These are phyloP conservation scores for Vitellaria paradoxa DNA, from an alignment of 179 eudicot species.

Conservation along the genomic window DNA sequence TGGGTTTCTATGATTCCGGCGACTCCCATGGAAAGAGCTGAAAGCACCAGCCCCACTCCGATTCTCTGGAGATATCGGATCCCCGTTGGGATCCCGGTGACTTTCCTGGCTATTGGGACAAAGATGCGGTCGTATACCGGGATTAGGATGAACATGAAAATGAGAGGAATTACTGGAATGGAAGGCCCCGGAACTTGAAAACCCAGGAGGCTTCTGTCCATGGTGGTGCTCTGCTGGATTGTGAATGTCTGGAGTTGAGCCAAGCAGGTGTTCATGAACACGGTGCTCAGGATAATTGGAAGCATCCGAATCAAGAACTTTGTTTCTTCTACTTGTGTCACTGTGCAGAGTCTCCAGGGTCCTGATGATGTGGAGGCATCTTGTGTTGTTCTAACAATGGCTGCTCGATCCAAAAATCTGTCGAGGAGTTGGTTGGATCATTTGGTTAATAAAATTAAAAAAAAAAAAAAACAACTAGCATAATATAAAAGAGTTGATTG, in stretches of 20 bases:
- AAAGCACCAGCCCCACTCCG: constrained; percentile 68
- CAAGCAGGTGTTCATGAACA: constrained; percentile 74
- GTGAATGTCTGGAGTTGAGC: constrained; percentile 83
- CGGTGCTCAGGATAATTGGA: constrained; percentile 71
- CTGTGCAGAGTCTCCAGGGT: constrained; percentile 54
- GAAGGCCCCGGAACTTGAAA: constrained; percentile 75
- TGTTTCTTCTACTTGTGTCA: constrained; percentile 82
- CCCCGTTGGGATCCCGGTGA: constrained; percentile 58
- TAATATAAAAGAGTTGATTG: background rate
- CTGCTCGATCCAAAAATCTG: constrained; percentile 77
- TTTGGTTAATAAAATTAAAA: background rate
- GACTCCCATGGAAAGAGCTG: constrained; percentile 61
- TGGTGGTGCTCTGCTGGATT: constrained; percentile 72
- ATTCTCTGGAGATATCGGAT: constrained; percentile 64
- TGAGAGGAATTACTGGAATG: constrained; percentile 61
- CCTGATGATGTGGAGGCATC: constrained; percentile 11
- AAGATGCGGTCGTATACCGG: constrained; percentile 67
- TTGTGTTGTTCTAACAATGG: constrained; percentile 35
- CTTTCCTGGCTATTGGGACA: constrained; percentile 38
- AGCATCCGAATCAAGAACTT: constrained; percentile 65
- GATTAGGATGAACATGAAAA: constrained; percentile 49
- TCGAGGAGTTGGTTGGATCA: background rate
- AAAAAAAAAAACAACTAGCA: background rate
- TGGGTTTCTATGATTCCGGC: constrained; percentile 64
- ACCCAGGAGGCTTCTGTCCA: constrained; percentile 61